Conservation (phyloP, 208 protist species). For the Trypanosoma platydactyli region DNA sequence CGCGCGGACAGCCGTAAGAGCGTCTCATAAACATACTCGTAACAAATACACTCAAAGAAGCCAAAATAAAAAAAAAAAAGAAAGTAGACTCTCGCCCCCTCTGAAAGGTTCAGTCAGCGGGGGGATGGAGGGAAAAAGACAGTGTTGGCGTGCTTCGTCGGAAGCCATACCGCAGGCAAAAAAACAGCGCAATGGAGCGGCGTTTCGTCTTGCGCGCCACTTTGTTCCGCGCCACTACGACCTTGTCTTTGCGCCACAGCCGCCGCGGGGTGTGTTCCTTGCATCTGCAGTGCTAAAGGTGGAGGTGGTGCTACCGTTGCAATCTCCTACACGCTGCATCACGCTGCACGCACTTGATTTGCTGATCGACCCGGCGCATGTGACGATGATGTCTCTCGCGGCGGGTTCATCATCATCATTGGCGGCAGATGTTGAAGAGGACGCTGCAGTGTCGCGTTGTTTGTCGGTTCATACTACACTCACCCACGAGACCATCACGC, state of each 20-base stretch:
- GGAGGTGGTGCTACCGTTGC: conserved; percentile 19
- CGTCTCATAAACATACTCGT: too few relatives aligned
- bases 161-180: neutral
- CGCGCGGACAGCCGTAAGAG: neutral
- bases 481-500: conserved; percentile 38
- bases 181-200: neutral
- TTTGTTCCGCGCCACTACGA: conserved; percentile 47
- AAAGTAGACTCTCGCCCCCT: too few relatives aligned
- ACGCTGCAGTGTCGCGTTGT: conserved; percentile 22
- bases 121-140: neutral
- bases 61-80: too few relatives aligned
- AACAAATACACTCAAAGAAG: too few relatives aligned
- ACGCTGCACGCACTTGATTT: conserved; percentile 46
- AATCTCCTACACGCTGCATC: conserved; percentile 26
- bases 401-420: too few relatives aligned
- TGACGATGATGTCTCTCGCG: conserved; percentile 5
- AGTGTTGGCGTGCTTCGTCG: too few relatives aligned
- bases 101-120: too few relatives aligned
- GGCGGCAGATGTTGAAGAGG: neutral
- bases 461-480: conserved; percentile 3
- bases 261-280: conserved; percentile 24
- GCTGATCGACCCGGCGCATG: conserved; percentile 17
- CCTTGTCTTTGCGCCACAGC: conserved; percentile 38
- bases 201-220: conserved; percentile 30
- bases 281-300: conserved; percentile 37